Evolutionary conservation across 371 early-diverging fungal species (phyloP).

Genomic region (Mortierella polycephala): DNA sequence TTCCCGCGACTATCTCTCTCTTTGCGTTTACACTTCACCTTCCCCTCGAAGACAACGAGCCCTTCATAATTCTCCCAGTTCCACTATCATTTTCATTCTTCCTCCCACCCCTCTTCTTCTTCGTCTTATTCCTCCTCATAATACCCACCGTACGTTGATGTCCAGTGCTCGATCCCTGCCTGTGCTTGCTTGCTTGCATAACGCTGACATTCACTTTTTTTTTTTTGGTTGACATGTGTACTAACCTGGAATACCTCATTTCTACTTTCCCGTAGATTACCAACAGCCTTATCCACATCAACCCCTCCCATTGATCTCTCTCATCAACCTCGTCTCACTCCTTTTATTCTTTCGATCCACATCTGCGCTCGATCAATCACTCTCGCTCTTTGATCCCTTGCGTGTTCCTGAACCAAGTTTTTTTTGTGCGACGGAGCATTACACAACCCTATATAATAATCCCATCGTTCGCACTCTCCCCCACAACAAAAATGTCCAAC

Average conservation of each 20-base stretch:
- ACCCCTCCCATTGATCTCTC: background rate
- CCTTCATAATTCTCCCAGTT: background rate
- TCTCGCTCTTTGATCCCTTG: too few relatives aligned
- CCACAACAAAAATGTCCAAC: conserved; percentile 27
- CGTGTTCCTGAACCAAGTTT: too few relatives aligned
- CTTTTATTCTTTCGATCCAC: background rate
- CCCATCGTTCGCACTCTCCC: background rate
- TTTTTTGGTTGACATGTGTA: background rate
- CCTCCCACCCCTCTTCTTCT: background rate
- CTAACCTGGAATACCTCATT: background rate
- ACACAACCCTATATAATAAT: too few relatives aligned
- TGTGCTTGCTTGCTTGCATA: background rate
- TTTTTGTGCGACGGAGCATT: too few relatives aligned
- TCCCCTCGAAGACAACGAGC: too few relatives aligned
- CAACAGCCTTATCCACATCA: conserved; percentile 18
- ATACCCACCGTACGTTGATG: too few relatives aligned
- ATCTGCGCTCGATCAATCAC: background rate
- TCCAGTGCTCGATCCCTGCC: background rate
- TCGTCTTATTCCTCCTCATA: background rate
- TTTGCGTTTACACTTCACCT: background rate
- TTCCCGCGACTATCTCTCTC: conserved; percentile 1
- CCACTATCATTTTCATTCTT: background rate
- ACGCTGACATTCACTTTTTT: background rate
- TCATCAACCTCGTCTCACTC: background rate
- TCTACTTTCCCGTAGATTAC: background rate